A percentile compares a stretch with the other conserved stretches of the same genome.
phyloP scores from a whole-genome alignment of 2,329 filamentous ascomycete genomes.

The Elsinoe necatrix region DNA sequence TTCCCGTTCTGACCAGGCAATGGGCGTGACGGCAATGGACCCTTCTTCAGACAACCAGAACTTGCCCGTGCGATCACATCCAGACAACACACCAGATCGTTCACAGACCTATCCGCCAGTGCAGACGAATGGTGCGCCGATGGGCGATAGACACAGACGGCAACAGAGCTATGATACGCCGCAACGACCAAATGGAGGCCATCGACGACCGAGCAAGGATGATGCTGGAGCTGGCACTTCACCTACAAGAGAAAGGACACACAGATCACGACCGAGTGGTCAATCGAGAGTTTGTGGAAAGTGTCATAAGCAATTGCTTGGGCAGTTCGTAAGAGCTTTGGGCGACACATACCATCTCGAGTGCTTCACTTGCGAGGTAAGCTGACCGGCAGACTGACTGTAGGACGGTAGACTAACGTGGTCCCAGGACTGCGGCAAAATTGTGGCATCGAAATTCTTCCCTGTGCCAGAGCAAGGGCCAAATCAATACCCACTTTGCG shows the following conservation, averaged over 20 bases:
- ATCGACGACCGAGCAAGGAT: constrained; percentile 21
- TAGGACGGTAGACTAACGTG: constrained; percentile 21
- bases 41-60: neutral
- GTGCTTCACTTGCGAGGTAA: constrained; percentile 93
- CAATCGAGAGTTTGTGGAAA: constrained; percentile 58
- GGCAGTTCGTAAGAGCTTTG: constrained; percentile 90
- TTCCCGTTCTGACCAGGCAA: neutral
- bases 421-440: constrained; percentile 84
- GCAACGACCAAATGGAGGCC: constrained; percentile 5
- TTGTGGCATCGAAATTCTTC: constrained; percentile 98
- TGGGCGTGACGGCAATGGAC: constrained; percentile 13
- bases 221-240: constrained; percentile 22
- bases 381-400: constrained; percentile 30
- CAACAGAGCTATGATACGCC: constrained; percentile 13
- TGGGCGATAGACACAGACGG: neutral
- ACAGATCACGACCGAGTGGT: constrained; percentile 29
- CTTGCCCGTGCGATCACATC: neutral
- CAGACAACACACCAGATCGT: constrained; percentile 2
- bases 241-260: constrained; percentile 27
- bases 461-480: constrained; percentile 87
- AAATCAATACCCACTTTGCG: constrained; percentile 87
- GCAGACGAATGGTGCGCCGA: constrained; percentile 4
- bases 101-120: constrained; percentile 8
- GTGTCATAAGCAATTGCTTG: constrained; percentile 77
- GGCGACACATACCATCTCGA: constrained; percentile 94